These are phyloP conservation scores for Citrus maxima DNA, from an alignment of 345 rosid species.

Conservation along the genomic window DNA sequence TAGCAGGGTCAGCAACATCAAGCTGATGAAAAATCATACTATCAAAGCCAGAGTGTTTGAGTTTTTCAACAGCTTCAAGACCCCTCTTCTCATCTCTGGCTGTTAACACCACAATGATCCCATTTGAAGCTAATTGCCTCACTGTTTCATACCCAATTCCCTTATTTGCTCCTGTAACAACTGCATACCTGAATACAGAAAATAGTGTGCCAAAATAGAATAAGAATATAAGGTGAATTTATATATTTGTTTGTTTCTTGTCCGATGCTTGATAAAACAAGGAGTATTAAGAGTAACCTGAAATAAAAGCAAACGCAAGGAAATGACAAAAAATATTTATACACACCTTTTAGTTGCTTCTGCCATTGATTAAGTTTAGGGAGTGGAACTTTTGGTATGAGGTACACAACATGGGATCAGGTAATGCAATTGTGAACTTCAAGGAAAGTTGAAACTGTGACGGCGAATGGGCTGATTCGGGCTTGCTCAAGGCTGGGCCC, in stretches of 20 bases:
- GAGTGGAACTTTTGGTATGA: neutral
- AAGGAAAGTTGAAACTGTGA: too few relatives aligned
- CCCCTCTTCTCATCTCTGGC: constrained; percentile 25
- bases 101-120: constrained; percentile 18
- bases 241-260: too few relatives aligned
- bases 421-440: too few relatives aligned
- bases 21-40: constrained; percentile 36
- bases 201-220: neutral
- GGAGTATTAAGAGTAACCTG: neutral
- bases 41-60: constrained; percentile 14
- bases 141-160: constrained; percentile 23
- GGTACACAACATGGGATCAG: neutral
- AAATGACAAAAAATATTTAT: neutral
- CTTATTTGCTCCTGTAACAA: constrained; percentile 21
- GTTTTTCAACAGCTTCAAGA: constrained; percentile 20
- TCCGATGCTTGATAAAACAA: neutral
- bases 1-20: constrained; percentile 38
- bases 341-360: neutral
- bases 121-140: constrained; percentile 20
- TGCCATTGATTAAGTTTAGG: neutral
- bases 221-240: too few relatives aligned
- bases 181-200: constrained; percentile 32
- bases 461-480: too few relatives aligned
- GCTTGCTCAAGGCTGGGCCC: too few relatives aligned
- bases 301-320: too few relatives aligned